Evolutionary conservation across 1,139 yeast species (phyloP), one percentile per base, ranked within the genome.

Genomic region (Taphrina communis): DNA sequence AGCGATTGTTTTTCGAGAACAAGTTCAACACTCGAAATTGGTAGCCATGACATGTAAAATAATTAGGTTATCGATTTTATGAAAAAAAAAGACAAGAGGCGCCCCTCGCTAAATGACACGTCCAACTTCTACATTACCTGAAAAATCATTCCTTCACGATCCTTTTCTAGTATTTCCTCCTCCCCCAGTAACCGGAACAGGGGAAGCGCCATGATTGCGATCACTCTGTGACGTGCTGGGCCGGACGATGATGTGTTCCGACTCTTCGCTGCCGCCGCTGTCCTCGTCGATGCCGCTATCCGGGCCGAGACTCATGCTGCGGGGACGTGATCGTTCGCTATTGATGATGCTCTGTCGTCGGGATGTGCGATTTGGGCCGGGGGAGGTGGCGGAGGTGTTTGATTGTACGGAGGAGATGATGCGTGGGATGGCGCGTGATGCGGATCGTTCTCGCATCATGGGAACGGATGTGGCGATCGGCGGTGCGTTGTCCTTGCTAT

Each of bases 261-360:
- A 21, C 52, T 58, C 62, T 38, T 58, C 62, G 14, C 62, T 58
- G 21, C 39, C 42, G 2, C 62, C 62, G 53, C 62, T 58, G 53
- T 58, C 62, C 25, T 58, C 62, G 39, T 58, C 62, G 42, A 58
- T 58, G 62, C 62, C 53, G 14, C 53, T 42, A 41, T 58, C 62
- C 5, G 48, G 62, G 8, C 62, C 62, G 25, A 58, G 52, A 31
- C 62, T 58, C 62, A 58, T 42, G 35, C 52, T 44, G 9, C 62
- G 51, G 11, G 62, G 62, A 9, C 62, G 62, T 21, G 35, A 7
- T 1, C 62, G 62, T 17, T 58, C 62, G 14, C 36, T 25, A 25
- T 58, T 58, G 53, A 58, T 58, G 62, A 58, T 58, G 53, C 62
- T 58, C 25, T 58, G 62, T 9, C 62, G 38, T 14, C 62, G 39